Base-by-base conservation (phyloP, 23 red algal genomes). In the Rhodosorus marinus region DNA sequence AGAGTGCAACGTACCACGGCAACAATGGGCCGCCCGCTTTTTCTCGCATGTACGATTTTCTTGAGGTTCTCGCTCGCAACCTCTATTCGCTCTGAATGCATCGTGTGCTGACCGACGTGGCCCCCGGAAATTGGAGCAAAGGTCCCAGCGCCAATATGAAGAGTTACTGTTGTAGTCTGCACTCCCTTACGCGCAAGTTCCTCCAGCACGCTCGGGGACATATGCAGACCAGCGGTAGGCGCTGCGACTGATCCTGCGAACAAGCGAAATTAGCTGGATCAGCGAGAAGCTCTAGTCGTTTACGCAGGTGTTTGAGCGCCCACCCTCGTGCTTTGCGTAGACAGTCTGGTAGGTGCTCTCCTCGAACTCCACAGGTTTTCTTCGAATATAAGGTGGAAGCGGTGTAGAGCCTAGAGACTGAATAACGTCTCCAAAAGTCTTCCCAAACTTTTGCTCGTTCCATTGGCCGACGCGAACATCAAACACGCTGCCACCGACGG, bases 161-260 rank as follows among this genome's bases (percentile, higher is more conserved):
- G 53, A 8, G 75, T 70, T 25, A 98, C 54, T 25, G 63, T 33
- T 17, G 36, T 34, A 19, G 73, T 32, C 4, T 17, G 8, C 24
- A 85, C 65, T 19, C 67, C 75, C 0, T 30, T 17, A 35, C 32
- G 33, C 27, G 40, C 14, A 14, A 83, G 49, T 4, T 51, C 26
- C 8, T 62, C 41, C 25, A 98, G 31, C 26, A 98, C 21, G 8
- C 62, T 21, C n/a, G 59, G 33, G 8, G 70, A 76, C 17, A 98
- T 65, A 65, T 98, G 90, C 22, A 98, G 63, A n/a, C 79, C 78
- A 21, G 90, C 90, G 7, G 90, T 98, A 4, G 90, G 90, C 33
- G 79, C 90, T 9, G 90, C 90, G 8, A 81, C 90, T 27, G 65
- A 75, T 29, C 87, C 87, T 47, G 57, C 67, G n/a, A n/a, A n/a